Evolutionary conservation across 148 eudicot genomes (phyloP).

Genomic region (Chenopodium formosanum): DNA sequence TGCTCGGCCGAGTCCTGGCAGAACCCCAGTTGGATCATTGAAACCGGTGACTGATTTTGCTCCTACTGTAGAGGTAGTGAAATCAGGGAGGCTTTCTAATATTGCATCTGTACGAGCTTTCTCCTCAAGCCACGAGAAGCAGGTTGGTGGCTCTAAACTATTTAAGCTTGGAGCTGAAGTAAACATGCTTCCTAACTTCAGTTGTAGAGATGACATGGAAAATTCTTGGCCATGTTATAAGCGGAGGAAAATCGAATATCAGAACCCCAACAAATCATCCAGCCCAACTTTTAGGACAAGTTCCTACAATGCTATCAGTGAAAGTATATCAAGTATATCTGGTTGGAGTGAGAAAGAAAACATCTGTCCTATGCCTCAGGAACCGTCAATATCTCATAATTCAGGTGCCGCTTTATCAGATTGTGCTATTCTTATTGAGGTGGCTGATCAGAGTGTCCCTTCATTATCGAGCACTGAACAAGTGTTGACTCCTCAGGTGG

Average conservation of each 20-base stretch:
- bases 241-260: conserved; percentile 52
- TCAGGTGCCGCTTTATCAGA: conserved; percentile 23
- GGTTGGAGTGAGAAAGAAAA: conserved; percentile 15
- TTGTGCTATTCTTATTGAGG: conserved; percentile 22
- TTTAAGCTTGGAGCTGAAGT: conserved; percentile 20
- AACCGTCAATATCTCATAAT: conserved; percentile 14
- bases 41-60: too few relatives aligned
- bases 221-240: conserved; percentile 64
- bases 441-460: conserved; percentile 20
- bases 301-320: conserved; percentile 19
- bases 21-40: too few relatives aligned
- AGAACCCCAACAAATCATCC: conserved; percentile 15
- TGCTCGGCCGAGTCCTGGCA: too few relatives aligned
- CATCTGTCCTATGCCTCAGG: neutral
- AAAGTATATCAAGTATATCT: conserved; percentile 6
- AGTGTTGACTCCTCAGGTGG: conserved; percentile 26
- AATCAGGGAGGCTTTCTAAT: too few relatives aligned
- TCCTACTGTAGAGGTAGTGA: too few relatives aligned
- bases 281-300: conserved; percentile 23
- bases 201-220: conserved; percentile 24
- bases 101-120: neutral
- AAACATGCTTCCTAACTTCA: conserved; percentile 22
- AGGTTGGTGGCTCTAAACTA: conserved; percentile 17
- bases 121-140: conserved; percentile 15
- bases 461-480: conserved; percentile 26